Evolutionary conservation across 208 protist genomes (phyloP).

Genomic region (Histomonas meleagridis): DNA sequence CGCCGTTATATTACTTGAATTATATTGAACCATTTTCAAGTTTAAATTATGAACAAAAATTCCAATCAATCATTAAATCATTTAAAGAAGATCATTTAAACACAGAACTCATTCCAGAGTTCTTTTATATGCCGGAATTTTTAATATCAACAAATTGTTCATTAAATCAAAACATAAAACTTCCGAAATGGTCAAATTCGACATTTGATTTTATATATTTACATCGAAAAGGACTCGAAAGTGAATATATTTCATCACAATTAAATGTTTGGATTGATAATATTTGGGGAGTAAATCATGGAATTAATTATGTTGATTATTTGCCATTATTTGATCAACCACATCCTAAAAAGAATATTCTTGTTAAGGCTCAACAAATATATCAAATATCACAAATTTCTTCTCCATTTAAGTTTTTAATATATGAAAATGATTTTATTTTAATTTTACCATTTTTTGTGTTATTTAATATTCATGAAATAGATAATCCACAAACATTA

Average conservation of each 20-base stretch:
- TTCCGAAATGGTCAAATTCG: neutral
- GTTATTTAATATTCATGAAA: too few species aligned
- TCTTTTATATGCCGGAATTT: constrained; percentile 7
- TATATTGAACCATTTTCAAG: neutral
- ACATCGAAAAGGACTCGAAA: neutral
- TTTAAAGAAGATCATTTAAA: neutral
- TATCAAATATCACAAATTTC: too few species aligned
- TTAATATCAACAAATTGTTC: neutral
- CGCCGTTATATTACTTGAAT: neutral
- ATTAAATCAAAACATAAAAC: neutral
- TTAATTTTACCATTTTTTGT: too few species aligned
- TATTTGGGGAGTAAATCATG: neutral
- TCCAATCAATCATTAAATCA: neutral
- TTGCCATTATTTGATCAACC: too few species aligned
- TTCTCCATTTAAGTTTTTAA: too few species aligned
- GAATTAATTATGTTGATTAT: too few species aligned
- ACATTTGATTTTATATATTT: neutral
- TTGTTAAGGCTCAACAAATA: too few species aligned
- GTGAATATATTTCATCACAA: neutral
- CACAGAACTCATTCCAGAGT: neutral
- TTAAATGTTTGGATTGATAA: neutral
- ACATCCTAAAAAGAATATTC: too few species aligned
- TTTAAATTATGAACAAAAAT: neutral
- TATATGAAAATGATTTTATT: too few species aligned
- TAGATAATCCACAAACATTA: too few species aligned